Conservation (phyloP, 2,329 filamentous ascomycete genomes). For the Septoria petroselini region DNA sequence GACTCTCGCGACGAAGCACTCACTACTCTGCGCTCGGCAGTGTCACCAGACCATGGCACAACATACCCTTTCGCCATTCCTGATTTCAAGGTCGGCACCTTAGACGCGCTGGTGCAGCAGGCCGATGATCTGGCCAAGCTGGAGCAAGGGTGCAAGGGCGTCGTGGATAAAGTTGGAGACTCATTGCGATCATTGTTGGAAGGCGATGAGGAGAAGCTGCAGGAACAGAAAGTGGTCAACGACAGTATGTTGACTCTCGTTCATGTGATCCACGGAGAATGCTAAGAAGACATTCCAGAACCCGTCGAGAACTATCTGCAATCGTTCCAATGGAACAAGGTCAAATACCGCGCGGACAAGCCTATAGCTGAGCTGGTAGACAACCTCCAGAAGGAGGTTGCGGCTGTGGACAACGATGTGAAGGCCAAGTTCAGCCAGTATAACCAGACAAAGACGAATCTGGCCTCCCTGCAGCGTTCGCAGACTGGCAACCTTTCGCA, state of each 20-base stretch:
- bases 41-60: conserved; percentile 70
- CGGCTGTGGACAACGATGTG: conserved; percentile 92
- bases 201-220: conserved; percentile 76
- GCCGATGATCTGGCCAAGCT: conserved; percentile 93
- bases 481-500: conserved; percentile 93
- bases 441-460: conserved; percentile 81
- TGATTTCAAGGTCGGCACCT: conserved; percentile 94
- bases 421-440: conserved; percentile 93
- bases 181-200: conserved; percentile 79
- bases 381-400: conserved; percentile 85
- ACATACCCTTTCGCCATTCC: conserved; percentile 78
- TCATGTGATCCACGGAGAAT: neutral
- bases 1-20: conserved; percentile 78
- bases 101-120: conserved; percentile 92
- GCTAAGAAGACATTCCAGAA: conserved; percentile 54
- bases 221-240: conserved; percentile 88
- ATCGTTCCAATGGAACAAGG: conserved; percentile 93
- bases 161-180: conserved; percentile 84
- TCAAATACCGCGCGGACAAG: conserved; percentile 93
- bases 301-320: conserved; percentile 92
- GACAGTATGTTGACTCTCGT: conserved; percentile 64
- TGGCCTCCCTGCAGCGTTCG: conserved; percentile 76
- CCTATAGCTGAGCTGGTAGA: conserved; percentile 82
- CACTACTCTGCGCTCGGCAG: conserved; percentile 67
- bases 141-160: conserved; percentile 70